These are phyloP conservation scores for Agastache rugosa DNA, from an alignment of 257 asterid genomes.

Conservation along the genomic window DNA sequence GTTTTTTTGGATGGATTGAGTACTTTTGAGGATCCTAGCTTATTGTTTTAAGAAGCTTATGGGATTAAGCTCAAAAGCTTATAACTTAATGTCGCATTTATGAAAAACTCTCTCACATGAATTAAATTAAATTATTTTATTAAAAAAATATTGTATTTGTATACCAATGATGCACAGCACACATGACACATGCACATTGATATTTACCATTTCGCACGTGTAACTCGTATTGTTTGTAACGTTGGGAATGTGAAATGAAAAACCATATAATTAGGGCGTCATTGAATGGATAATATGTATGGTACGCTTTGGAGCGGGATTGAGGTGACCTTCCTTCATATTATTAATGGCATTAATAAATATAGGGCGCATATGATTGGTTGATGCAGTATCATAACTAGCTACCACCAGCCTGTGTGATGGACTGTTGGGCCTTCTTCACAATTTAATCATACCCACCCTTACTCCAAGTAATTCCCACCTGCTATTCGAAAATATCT, in stretches of 20 bases:
- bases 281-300: neutral
- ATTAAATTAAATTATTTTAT: neutral
- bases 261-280: neutral
- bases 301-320: neutral
- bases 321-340: conserved; percentile 23
- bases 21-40: too few relatives aligned
- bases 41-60: too few relatives aligned
- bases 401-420: conserved; percentile 1
- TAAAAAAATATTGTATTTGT: too few relatives aligned
- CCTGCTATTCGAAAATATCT: too few relatives aligned
- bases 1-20: too few relatives aligned
- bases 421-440: neutral
- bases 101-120: neutral
- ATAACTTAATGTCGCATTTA: too few relatives aligned
- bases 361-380: conserved; percentile 21
- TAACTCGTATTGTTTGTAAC: neutral
- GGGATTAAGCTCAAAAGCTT: too few relatives aligned
- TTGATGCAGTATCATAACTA: conserved; percentile 1
- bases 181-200: neutral
- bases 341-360: conserved; percentile 11
- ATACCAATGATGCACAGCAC: neutral
- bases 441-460: neutral
- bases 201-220: neutral
- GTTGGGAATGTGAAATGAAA: neutral
- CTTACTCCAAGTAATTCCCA: neutral